phyloP scores from a whole-genome alignment of 352 stramenopile genomes.

The Hyaloperonospora brassicae region DNA sequence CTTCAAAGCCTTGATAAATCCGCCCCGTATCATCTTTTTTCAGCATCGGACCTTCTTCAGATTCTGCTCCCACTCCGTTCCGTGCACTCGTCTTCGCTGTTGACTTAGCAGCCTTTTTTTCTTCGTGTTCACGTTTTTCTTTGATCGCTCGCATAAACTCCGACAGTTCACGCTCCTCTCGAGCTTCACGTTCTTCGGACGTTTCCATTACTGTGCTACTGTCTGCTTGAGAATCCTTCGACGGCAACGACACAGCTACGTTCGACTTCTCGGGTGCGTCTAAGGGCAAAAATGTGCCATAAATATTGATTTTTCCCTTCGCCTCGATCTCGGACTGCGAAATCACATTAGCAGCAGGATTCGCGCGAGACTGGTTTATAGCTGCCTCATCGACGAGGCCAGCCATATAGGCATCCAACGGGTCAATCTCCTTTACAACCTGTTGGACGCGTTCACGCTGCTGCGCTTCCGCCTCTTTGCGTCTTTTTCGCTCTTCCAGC shows the following conservation, averaged over 20 bases:
- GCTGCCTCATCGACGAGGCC: slow-evolving; percentile 69
- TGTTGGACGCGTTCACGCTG: slow-evolving; percentile 61
- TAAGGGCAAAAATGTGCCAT: slow-evolving; percentile 72
- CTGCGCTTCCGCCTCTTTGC: slow-evolving; percentile 33
- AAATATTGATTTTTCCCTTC: slow-evolving; percentile 76
- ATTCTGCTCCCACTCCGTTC: slow-evolving; percentile 3
- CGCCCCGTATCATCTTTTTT: slow-evolving; percentile 66
- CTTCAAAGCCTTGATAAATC: slow-evolving; percentile 80
- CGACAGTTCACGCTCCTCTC: slow-evolving; percentile 71
- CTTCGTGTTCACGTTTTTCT: slow-evolving; percentile 57
- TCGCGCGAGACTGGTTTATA: slow-evolving; percentile 61
- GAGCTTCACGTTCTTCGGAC: slow-evolving; percentile 52
- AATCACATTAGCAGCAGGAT: slow-evolving; percentile 74
- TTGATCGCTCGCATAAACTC: slow-evolving; percentile 84
- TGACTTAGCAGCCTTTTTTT: slow-evolving; percentile 14
- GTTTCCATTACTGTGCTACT: slow-evolving; percentile 32
- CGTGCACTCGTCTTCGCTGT: not conserved
- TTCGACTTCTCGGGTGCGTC: slow-evolving; percentile 15
- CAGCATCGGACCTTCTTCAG: slow-evolving; percentile 11
- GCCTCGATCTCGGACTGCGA: slow-evolving; percentile 77
- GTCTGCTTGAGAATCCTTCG: slow-evolving; percentile 1
- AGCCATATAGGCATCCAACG: slow-evolving; percentile 82
- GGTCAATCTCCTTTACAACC: slow-evolving; percentile 74
- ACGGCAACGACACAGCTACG: not conserved
- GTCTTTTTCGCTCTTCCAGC: slow-evolving; percentile 38